Base-by-base conservation (phyloP, 1,139 yeast species). In the Candida tunisiensis region DNA sequence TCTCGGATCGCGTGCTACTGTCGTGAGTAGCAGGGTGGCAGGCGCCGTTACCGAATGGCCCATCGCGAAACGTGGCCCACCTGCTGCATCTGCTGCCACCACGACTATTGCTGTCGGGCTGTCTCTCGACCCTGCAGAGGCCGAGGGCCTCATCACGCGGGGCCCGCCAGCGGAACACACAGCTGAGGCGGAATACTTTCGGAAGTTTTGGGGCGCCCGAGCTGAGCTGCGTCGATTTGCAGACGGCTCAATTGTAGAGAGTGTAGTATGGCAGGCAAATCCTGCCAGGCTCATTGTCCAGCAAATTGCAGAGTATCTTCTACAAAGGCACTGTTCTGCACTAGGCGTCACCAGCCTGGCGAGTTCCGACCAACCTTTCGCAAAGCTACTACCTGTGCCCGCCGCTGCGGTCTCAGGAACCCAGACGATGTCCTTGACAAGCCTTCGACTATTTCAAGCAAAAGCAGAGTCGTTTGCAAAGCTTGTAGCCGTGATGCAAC, bases 141-240 rank as follows among this genome's bases (percentile, higher is more conserved):
- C 75, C 33, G 94, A 82, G 40, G 77, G 74, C 47, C 51, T 79
- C 25, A 80, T 88, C 3, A 79, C 92, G 1, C 77, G 69, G 42
- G 98, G 96, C 2, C 95, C 96, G 3, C 41, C 53, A n/a, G 51
- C 58, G 4, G 67, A 66, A 31, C 67, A 69, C 27, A 61, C 59
- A 17, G 72, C 68, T 25, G 72, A 64, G 18, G 71, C 74, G 5
- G 47, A 58, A 6, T 61, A 64, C 30, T 88, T 91, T 55, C 68
- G 80, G 39, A 58, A 69, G 4, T 85, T 88, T 46, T 91, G 98
- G 99, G 96, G 96, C 3, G 47, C 65, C 9, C 74, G 69, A 40
- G 73, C 93, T 1, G 82, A 92, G 10, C 60, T 88, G 33, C 70
- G 99, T 57, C 68, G 92, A 47, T 91, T 85, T 55, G 53, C 51